Evolutionary conservation across 164 flowering plant species (phyloP).

Genomic region (Chimonanthus salicifolius): DNA sequence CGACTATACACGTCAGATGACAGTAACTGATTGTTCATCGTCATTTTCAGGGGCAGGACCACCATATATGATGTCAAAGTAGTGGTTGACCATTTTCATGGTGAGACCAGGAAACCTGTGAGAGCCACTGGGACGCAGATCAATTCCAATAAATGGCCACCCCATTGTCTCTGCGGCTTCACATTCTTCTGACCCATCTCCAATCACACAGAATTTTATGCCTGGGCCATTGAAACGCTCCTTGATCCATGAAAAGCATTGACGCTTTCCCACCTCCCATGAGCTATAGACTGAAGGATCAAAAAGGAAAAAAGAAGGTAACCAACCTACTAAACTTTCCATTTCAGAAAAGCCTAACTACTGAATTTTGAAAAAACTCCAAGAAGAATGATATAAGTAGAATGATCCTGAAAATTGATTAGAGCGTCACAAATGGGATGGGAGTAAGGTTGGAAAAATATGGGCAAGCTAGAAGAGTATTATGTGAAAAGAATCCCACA

Average conservation of each 20-base stretch:
- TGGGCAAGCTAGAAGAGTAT: too few species aligned
- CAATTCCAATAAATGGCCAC: slow-evolving; percentile 87
- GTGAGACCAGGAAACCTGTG: slow-evolving; percentile 89
- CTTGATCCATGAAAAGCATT: slow-evolving; percentile 76
- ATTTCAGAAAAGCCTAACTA: too few species aligned
- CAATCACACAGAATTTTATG: slow-evolving; percentile 77
- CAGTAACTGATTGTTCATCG: slow-evolving; percentile 20
- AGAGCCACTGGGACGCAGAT: slow-evolving; percentile 45
- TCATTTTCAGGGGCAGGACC: slow-evolving; percentile 27
- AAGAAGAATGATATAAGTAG: too few species aligned
- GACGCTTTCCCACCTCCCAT: slow-evolving; percentile 81
- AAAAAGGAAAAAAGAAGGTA: too few species aligned
- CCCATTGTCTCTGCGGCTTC: slow-evolving; percentile 74
- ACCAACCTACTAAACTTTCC: too few species aligned
- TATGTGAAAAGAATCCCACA: too few species aligned
- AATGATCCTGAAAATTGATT: too few species aligned
- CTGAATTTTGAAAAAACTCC: too few species aligned
- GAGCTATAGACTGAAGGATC: slow-evolving; percentile 80
- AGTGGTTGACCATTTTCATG: slow-evolving; percentile 45
- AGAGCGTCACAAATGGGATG: too few species aligned
- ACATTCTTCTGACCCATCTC: slow-evolving; percentile 96
- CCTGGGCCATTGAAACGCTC: slow-evolving; percentile 53
- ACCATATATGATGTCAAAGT: slow-evolving; percentile 66
- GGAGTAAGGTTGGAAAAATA: too few species aligned
- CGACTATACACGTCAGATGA: slow-evolving; percentile 1